Evolutionary conservation across 129 eudicot species (phyloP).

Genomic region (Logfia minima): DNA sequence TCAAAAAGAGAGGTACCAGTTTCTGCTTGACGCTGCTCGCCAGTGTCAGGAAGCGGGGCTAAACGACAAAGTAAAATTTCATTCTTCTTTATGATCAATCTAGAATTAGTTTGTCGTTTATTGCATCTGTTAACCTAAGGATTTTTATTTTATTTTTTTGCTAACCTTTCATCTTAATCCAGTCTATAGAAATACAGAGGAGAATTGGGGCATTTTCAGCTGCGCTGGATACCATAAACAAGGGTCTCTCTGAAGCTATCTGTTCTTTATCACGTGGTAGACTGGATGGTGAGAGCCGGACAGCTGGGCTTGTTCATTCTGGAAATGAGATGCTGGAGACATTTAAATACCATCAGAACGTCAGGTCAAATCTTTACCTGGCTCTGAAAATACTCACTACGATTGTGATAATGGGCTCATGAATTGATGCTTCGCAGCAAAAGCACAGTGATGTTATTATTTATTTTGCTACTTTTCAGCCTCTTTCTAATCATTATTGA

Average conservation of each 20-base stretch:
- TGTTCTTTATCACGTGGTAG: slow-evolving; percentile 87
- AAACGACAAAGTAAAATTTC: slow-evolving; percentile 68
- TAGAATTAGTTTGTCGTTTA: neutral
- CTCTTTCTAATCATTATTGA: neutral
- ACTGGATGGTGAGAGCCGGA: slow-evolving; percentile 87
- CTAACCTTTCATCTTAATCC: slow-evolving; percentile 23
- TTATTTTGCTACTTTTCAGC: slow-evolving; percentile 8
- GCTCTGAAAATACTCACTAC: slow-evolving; percentile 4
- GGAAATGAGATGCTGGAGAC: slow-evolving; percentile 86
- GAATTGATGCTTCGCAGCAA: neutral
- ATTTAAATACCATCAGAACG: slow-evolving; percentile 72
- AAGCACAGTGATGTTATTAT: neutral
- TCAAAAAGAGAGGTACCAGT: slow-evolving; percentile 59
- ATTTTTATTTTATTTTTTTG: neutral
- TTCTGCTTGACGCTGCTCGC: slow-evolving; percentile 89
- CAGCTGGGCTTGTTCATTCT: slow-evolving; percentile 76
- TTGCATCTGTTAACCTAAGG: neutral
- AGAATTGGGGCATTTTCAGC: slow-evolving; percentile 95
- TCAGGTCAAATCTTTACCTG: slow-evolving; percentile 48
- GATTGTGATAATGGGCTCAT: neutral
- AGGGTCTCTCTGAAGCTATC: slow-evolving; percentile 87
- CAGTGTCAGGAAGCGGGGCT: slow-evolving; percentile 89
- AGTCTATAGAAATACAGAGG: slow-evolving; percentile 89
- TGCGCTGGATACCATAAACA: slow-evolving; percentile 85
- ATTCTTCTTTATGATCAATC: slow-evolving; percentile 1